Evolutionary conservation across 2,329 filamentous ascomycete species (phyloP).

Genomic region (Pseudogymnoascus sp.): DNA sequence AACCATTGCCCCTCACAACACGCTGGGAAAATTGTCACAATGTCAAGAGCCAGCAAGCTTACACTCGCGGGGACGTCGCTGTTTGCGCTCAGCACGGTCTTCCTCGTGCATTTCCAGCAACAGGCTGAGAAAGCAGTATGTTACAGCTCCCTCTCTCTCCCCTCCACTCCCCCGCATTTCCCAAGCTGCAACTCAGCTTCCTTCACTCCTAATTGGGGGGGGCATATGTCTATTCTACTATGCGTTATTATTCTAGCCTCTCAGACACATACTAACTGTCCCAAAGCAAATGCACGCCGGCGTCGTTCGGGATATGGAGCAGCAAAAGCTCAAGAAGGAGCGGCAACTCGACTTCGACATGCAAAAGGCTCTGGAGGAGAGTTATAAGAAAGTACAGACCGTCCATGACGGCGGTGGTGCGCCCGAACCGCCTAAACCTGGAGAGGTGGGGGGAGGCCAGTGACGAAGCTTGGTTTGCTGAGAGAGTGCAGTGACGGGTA

Average conservation of each 20-base stretch:
- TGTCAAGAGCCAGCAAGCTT: slow-evolving; percentile 86
- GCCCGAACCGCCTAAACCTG: slow-evolving; percentile 10
- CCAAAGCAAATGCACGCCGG: slow-evolving; percentile 96
- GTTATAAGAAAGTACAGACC: slow-evolving; percentile 83
- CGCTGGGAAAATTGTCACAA: slow-evolving; percentile 32
- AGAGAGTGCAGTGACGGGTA: slow-evolving; percentile 1
- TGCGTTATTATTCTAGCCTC: neutral
- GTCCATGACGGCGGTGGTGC: slow-evolving; percentile 47
- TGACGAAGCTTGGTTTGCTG: neutral
- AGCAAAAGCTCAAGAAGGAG: slow-evolving; percentile 82
- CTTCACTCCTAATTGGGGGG: neutral
- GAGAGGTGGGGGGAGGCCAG: slow-evolving; percentile 2
- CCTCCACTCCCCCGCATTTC: neutral
- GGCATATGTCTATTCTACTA: slow-evolving; percentile 16
- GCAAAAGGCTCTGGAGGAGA: slow-evolving; percentile 74
- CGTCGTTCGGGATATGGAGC: slow-evolving; percentile 89
- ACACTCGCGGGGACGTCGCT: slow-evolving; percentile 73
- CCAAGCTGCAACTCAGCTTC: neutral
- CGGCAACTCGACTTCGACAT: slow-evolving; percentile 91
- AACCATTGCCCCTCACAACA: neutral
- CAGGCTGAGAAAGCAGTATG: slow-evolving; percentile 72
- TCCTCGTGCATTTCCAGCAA: slow-evolving; percentile 86
- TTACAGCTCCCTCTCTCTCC: slow-evolving; percentile 16
- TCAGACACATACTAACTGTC: neutral
- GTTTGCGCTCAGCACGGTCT: slow-evolving; percentile 67